These are phyloP conservation scores for Fraxinus pennsylvanica DNA, from an alignment of 257 asterid genomes.

Conservation along the genomic window DNA sequence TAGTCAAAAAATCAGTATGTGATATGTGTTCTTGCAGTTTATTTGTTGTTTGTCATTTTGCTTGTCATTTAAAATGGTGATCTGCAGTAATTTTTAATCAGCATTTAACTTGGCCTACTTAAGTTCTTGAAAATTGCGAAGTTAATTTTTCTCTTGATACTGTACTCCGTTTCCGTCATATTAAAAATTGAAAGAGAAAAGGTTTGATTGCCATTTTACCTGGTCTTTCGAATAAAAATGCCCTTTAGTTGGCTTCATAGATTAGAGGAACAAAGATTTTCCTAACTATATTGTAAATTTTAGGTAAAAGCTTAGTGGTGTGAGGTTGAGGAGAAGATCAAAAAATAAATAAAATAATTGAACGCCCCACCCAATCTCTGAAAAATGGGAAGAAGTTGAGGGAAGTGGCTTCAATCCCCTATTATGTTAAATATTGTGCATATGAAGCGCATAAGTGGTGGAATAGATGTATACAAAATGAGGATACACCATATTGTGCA, in stretches of 20 bases:
- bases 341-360: background rate
- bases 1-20: slow-evolving; percentile 31
- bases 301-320: background rate
- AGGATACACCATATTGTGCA: background rate
- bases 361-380: background rate
- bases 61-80: background rate
- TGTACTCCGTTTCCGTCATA: background rate
- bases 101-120: background rate
- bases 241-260: background rate
- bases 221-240: background rate
- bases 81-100: background rate
- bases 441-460: background rate
- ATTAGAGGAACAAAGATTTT: background rate
- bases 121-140: background rate
- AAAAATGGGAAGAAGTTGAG: background rate
- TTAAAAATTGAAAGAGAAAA: background rate
- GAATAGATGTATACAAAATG: background rate
- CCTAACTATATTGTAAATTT: background rate
- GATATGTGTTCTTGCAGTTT: slow-evolving; percentile 7
- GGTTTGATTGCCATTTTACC: background rate
- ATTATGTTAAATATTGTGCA: background rate
- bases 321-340: background rate
- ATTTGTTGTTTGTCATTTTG: background rate
- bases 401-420: background rate
- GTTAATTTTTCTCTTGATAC: background rate